A percentile compares a stretch with the other conserved stretches of the same genome.
These are phyloP conservation scores for Dillenia turbinata DNA, from an alignment of 164 flowering plant species.

Conservation along the genomic window DNA sequence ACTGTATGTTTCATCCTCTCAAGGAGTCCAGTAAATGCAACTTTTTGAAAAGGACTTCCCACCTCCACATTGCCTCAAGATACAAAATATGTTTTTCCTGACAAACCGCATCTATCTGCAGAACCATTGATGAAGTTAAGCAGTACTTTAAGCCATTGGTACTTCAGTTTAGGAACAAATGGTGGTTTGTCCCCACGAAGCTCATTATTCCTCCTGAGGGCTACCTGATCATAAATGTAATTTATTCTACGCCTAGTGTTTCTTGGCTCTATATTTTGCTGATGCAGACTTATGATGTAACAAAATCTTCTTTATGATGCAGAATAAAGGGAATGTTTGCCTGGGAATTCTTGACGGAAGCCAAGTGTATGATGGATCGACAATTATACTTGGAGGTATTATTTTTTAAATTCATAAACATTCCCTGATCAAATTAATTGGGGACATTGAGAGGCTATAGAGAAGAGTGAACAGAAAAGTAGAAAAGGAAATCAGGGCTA, in stretches of 20 bases:
- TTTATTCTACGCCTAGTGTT: background rate
- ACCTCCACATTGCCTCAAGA: background rate
- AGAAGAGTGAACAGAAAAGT: too few relatives aligned
- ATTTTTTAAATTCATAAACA: background rate
- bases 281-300: background rate
- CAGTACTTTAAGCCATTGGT: conserved; percentile 59
- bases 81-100: background rate
- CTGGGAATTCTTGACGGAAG: conserved; percentile 82
- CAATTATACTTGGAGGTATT: conserved; percentile 70
- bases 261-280: background rate
- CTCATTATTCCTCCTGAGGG: conserved; percentile 63
- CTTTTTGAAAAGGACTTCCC: too few relatives aligned
- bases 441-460: too few relatives aligned
- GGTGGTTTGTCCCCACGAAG: conserved; percentile 47
- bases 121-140: conserved; percentile 50
- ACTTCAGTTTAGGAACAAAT: conserved; percentile 55
- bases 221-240: conserved; percentile 59
- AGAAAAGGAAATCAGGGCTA: too few relatives aligned
- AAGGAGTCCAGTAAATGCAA: too few relatives aligned
- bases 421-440: too few relatives aligned
- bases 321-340: conserved; percentile 72
- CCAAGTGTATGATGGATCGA: conserved; percentile 52
- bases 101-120: conserved; percentile 17
- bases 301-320: conserved; percentile 14
- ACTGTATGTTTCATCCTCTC: too few relatives aligned